Base-by-base conservation (phyloP, 75 land plant species). In the Cryptomeria japonica region DNA sequence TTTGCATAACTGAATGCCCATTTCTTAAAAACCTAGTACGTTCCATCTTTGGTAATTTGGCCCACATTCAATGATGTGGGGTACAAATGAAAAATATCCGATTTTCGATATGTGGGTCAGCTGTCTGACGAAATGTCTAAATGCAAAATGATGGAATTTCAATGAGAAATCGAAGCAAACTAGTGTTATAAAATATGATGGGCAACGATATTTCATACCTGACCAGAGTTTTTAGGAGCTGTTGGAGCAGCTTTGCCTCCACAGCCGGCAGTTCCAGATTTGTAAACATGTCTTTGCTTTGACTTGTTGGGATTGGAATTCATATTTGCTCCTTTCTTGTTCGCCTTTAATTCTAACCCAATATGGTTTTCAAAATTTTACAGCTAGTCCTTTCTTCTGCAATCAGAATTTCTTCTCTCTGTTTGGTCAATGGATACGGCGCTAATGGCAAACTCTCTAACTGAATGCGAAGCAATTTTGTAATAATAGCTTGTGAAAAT, bases 231-330 rank as follows among this genome's bases (percentile, higher is more conserved):
- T 58, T 90, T 90, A 36, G 91, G 87, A 31, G 70, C 28, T 14
- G 86, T 84, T 28, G 91, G 75, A 15, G 90, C 90, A 47, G 91
- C 84, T 25, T 90, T 90, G 19, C 91, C 91, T 22, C 91, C 91
- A 75, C 91, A 90, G 34, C 91, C 91, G 36, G 91, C 91, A 85
- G 91, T 90, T 42, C 91, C 91, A 34, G 91, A 68, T 83, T 85
- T 84, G 90, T 90, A 90, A 53, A 90, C 91, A 88, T 90, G 91
- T 46, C 91, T 42, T 5, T 88, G 89, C 87, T 88, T 88, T 36
- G 38, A n/a, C 90, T 88, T 88, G 8, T 64, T 64, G 38, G 37
- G 49, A 13, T 51, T 32, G 39, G 68, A 32, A 41, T 75, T 87
- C 90, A 77, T 77, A 2, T 6, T 47, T 76, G 34, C 34, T 46